Conservation (phyloP, 257 asterid species). For the Solanum peruvianum region DNA sequence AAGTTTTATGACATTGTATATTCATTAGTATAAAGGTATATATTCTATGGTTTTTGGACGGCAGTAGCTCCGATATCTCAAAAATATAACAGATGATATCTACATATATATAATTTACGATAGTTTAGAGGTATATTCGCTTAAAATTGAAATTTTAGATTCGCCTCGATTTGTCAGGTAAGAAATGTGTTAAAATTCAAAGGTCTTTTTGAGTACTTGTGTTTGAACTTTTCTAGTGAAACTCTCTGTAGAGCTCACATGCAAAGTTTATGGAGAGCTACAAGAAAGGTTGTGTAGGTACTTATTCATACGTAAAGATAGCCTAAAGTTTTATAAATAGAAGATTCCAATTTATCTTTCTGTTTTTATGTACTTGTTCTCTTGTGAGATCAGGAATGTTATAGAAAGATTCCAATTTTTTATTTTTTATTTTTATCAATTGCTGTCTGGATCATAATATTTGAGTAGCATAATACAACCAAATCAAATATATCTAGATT, state of each 20-base stretch:
- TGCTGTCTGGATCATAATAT: not conserved
- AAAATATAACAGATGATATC: too few relatives aligned
- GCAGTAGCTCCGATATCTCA: too few relatives aligned
- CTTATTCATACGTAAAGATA: not conserved
- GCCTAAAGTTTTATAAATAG: not conserved
- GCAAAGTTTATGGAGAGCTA: not conserved
- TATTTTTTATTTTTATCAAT: not conserved
- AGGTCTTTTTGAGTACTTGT: not conserved
- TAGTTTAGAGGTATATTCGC: accelerated
- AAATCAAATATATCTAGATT: not conserved
- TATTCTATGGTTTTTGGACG: too few relatives aligned
- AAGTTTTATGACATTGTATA: too few relatives aligned
- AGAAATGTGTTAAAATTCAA: not conserved
- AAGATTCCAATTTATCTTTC: not conserved
- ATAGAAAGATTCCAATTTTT: not conserved
- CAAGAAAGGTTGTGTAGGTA: not conserved
- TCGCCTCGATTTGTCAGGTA: not conserved
- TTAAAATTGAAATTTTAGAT: too few relatives aligned
- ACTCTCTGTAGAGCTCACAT: not conserved
- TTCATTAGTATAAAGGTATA: too few relatives aligned
- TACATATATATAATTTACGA: too few relatives aligned
- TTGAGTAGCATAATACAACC: not conserved
- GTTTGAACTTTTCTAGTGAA: not conserved
- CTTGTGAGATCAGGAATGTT: not conserved
- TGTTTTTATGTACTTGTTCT: not conserved